Evolutionary conservation across 2,329 filamentous ascomycete genomes (phyloP).

Genomic region (Lasiodiplodia citricola): DNA sequence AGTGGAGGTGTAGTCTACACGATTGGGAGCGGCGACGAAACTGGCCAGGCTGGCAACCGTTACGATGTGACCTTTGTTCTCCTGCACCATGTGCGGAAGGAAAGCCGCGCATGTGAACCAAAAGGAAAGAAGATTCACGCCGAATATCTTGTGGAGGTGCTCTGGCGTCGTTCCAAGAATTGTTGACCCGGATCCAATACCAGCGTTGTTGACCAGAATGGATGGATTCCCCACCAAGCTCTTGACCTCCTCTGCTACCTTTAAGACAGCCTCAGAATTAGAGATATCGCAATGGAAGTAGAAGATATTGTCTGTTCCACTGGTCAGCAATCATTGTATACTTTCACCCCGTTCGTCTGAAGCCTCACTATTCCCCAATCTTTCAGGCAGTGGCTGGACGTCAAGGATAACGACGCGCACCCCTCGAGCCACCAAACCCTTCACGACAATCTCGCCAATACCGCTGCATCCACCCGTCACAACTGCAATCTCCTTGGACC

Average conservation of each 20-base stretch:
- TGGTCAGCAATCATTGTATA: not conserved
- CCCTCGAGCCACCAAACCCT: constrained; percentile 35
- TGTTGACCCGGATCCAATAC: constrained; percentile 37
- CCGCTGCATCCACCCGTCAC: constrained; percentile 45
- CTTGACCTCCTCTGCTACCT: constrained; percentile 35
- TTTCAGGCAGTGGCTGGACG: constrained; percentile 37
- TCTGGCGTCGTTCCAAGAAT: constrained; percentile 40
- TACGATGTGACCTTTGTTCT: constrained; percentile 57
- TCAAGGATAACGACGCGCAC: constrained; percentile 43
- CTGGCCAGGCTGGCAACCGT: constrained; percentile 61
- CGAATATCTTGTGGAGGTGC: constrained; percentile 42
- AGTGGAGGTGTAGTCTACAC: constrained; percentile 59
- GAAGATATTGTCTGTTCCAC: constrained; percentile 35
- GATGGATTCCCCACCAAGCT: constrained; percentile 35
- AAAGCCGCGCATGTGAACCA: constrained; percentile 42
- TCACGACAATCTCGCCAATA: constrained; percentile 40
- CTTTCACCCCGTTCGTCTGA: no score
- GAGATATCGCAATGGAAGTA: constrained; percentile 44
- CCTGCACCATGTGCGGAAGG: constrained; percentile 42
- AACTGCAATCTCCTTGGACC: constrained; percentile 41
- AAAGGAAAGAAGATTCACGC: constrained; percentile 43
- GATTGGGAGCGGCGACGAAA: constrained; percentile 53
- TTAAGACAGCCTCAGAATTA: constrained; percentile 34
- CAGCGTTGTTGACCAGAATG: constrained; percentile 46
- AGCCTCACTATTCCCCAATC: constrained; percentile 37